Percentiles rank a stretch among this genome's conserved stretches.
Conservation (phyloP, 305 asterid species). For the Lippia alba region DNA sequence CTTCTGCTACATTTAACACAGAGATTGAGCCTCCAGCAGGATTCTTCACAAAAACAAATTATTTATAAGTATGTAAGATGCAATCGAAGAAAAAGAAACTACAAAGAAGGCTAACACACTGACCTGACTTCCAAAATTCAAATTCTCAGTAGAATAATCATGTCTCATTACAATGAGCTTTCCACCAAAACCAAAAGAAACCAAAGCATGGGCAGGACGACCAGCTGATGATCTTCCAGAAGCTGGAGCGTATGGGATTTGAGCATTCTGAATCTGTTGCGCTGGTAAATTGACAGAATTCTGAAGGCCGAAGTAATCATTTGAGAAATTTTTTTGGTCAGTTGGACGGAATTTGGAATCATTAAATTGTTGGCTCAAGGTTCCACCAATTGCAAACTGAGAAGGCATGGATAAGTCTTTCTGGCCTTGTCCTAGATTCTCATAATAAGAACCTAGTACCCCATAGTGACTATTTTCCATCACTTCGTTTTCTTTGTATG, state of each 20-base stretch:
- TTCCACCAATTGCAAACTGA: constrained; percentile 49
- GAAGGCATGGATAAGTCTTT: constrained; percentile 47
- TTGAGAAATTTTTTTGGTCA: constrained; percentile 50
- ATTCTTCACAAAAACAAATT: constrained; percentile 56
- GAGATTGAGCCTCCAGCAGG: constrained; percentile 69
- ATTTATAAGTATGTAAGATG: constrained; percentile 36
- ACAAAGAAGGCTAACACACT: constrained; percentile 38
- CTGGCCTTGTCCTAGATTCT: constrained; percentile 49
- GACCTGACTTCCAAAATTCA: constrained; percentile 83
- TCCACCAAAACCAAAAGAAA: constrained; percentile 96
- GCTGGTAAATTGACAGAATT: constrained; percentile 55
- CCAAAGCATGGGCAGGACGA: constrained; percentile 94
- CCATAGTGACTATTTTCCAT: constrained; percentile 53
- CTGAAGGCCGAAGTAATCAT: constrained; percentile 55
- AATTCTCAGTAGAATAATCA: constrained; percentile 43
- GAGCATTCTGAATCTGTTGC: constrained; percentile 62
- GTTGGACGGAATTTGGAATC: constrained; percentile 57
- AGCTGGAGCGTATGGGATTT: constrained; percentile 53
- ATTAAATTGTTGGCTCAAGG: constrained; percentile 49
- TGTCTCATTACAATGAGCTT: constrained; percentile 83
- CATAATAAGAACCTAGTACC: constrained; percentile 45
- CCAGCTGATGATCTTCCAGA: constrained; percentile 88
- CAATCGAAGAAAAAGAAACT: constrained; percentile 24
- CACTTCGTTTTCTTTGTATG: constrained; percentile 48
- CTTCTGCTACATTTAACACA: constrained; percentile 77